phyloP scores from a whole-genome alignment of 2,329 filamentous ascomycete species.

The Colletotrichum melonis region DNA sequence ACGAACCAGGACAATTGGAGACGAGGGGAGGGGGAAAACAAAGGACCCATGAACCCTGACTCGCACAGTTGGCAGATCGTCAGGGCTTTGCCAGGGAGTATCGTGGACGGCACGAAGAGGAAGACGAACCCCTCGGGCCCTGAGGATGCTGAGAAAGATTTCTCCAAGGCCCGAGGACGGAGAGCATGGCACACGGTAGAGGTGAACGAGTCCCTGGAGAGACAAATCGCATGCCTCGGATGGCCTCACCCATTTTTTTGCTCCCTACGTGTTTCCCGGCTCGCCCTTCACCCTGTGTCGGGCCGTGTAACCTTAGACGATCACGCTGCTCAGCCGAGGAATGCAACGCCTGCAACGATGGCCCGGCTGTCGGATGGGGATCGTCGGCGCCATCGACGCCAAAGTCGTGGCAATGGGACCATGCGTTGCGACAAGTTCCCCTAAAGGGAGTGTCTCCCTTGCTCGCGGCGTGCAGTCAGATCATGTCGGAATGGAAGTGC shows the following conservation, averaged over 20 bases:
- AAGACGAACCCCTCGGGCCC: too few relatives aligned
- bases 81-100: neutral
- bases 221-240: neutral
- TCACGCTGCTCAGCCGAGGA: neutral
- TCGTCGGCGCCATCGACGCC: slow-evolving; percentile 12
- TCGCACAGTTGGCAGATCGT: neutral
- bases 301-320: neutral
- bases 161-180: too few relatives aligned
- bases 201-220: neutral
- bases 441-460: neutral
- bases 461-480: neutral
- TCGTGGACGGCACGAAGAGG: neutral
- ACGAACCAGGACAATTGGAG: slow-evolving; percentile 17
- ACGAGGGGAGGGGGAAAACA: neutral
- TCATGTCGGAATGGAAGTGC: neutral
- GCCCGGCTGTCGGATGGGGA: slow-evolving; percentile 21
- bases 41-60: slow-evolving; percentile 22
- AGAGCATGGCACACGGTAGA: too few relatives aligned
- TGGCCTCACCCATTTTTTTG: neutral
- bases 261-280: neutral
- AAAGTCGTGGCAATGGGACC: slow-evolving; percentile 16
- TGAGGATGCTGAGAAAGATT: too few relatives aligned
- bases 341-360: neutral
- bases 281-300: neutral
- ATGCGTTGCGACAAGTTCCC: slow-evolving; percentile 20